Evolutionary conservation across 202 grass and related monocot species (phyloP).

Genomic region (Elaeis oleifera): DNA sequence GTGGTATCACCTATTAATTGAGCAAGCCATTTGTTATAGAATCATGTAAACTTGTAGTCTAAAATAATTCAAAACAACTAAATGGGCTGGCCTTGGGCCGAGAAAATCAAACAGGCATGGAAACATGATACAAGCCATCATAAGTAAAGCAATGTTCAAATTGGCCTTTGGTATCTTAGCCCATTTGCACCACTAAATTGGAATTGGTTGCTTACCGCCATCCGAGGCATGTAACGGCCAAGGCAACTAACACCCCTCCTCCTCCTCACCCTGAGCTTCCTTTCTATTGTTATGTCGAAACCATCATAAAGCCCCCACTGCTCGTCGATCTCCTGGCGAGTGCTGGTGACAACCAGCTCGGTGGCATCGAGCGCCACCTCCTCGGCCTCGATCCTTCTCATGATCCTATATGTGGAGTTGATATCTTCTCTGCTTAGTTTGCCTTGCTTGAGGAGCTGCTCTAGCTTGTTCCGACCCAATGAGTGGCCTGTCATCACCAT

Average conservation of each 20-base stretch:
- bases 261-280: slow-evolving; percentile 67
- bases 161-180: no score
- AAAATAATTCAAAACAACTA: not conserved
- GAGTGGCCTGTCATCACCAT: slow-evolving; percentile 98
- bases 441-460: slow-evolving; percentile 71
- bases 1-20: slow-evolving; percentile 56
- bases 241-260: slow-evolving; percentile 65
- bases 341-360: slow-evolving; percentile 83
- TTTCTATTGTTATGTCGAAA: slow-evolving; percentile 62
- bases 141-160: no score
- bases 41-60: not conserved
- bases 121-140: no score
- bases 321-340: slow-evolving; percentile 93
- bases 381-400: slow-evolving; percentile 68
- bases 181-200: no score
- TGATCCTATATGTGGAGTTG: slow-evolving; percentile 62
- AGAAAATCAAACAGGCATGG: no score
- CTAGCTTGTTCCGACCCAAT: slow-evolving; percentile 87
- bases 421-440: slow-evolving; percentile 49
- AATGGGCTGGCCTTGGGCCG: no score
- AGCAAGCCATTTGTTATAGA: not conserved
- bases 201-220: slow-evolving; percentile 39
- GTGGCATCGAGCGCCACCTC: slow-evolving; percentile 65
- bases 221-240: slow-evolving; percentile 78
- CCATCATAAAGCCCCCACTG: slow-evolving; percentile 96